Base-by-base conservation (phyloP, 2,329 filamentous ascomycete genomes). In the Fusarium xylarioides region DNA sequence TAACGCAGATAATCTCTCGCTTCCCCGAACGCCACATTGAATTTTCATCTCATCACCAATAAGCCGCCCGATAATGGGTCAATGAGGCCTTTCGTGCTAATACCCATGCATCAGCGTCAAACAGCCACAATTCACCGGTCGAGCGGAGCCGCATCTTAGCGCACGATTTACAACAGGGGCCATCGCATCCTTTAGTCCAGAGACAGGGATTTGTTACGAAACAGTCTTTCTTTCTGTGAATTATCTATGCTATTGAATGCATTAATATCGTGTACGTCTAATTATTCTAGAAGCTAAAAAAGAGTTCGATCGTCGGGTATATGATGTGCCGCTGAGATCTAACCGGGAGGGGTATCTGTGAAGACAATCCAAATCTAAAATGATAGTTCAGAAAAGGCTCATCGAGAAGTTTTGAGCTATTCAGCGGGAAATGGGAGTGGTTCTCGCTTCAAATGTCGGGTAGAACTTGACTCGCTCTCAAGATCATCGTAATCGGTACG, bases 391-490 rank as follows among this genome's bases (percentile, higher is more conserved):
- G 47, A 47, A 47, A 56, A 23, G n/a, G 38, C 18, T 57, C 30
- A 35, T 46, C n/a, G 30, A 26, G 11, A 55, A 12, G 1, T 23
- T 0, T 52, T 26, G 15, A 28, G 23, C 30, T 57, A 57, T 53
- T 44, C 72, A 15, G 61, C 54, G 10, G 71, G 44, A 35, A 67
- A 77, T n/a, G 56, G 38, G 8, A 76, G 71, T 15, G 56, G 42
- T 10, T 78, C 76, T 50, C 62, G 67, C 35, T 78, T 78, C 16
- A 78, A 19, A 12, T 75, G 67, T 7, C 74, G 32, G 3, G 76
- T 78, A 4, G 76, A 78, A 35, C 76, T 78, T 3, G 76, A 77
- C 50, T 78, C 76, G 57, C 76, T 78, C 23, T 74, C 68, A 9
- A 63, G 68, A 21, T 78, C 76, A 14, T 78, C 76, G 34, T 76